These are phyloP conservation scores for Pezicula rhizophila DNA, from an alignment of 2,329 filamentous ascomycete species.

Conservation along the genomic window DNA sequence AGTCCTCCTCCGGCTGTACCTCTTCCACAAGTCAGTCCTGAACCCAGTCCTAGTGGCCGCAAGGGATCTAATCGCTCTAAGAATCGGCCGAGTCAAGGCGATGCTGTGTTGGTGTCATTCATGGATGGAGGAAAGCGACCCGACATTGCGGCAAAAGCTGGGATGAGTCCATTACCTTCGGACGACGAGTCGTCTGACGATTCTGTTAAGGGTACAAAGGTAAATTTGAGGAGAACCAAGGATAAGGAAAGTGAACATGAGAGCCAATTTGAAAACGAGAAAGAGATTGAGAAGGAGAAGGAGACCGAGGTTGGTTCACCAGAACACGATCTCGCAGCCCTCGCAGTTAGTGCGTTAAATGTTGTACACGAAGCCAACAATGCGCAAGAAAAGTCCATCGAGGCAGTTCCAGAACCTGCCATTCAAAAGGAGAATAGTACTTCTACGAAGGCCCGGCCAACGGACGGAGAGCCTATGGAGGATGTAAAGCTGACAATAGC, in stretches of 20 bases:
- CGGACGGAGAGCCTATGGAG: slow-evolving; percentile 11
- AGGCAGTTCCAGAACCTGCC: neutral
- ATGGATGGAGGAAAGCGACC: slow-evolving; percentile 58
- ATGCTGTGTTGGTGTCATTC: slow-evolving; percentile 60
- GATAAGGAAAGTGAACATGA: slow-evolving; percentile 21
- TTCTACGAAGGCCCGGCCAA: neutral
- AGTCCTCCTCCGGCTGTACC: slow-evolving; percentile 42
- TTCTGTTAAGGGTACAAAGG: slow-evolving; percentile 12
- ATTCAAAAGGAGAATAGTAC: neutral
- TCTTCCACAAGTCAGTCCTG: slow-evolving; percentile 37
- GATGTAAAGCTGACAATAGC: slow-evolving; percentile 16
- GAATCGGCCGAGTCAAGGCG: slow-evolving; percentile 44
- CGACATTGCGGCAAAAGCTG: slow-evolving; percentile 56
- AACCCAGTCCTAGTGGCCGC: slow-evolving; percentile 26
- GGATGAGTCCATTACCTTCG: slow-evolving; percentile 44
- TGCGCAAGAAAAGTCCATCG: neutral
- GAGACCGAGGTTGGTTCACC: neutral
- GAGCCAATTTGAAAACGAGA: slow-evolving; percentile 21
- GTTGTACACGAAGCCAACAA: neutral
- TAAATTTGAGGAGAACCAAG: slow-evolving; percentile 20
- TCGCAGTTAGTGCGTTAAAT: slow-evolving; percentile 8
- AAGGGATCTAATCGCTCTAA: slow-evolving; percentile 15
- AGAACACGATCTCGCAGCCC: slow-evolving; percentile 1
- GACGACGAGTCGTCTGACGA: slow-evolving; percentile 36
- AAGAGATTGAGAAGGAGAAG: slow-evolving; percentile 13